A percentile compares a stretch with the other conserved stretches of the same genome.
Evolutionary conservation across 352 stramenopile species (phyloP).

Genomic region (Phytophthora kernoviae): DNA sequence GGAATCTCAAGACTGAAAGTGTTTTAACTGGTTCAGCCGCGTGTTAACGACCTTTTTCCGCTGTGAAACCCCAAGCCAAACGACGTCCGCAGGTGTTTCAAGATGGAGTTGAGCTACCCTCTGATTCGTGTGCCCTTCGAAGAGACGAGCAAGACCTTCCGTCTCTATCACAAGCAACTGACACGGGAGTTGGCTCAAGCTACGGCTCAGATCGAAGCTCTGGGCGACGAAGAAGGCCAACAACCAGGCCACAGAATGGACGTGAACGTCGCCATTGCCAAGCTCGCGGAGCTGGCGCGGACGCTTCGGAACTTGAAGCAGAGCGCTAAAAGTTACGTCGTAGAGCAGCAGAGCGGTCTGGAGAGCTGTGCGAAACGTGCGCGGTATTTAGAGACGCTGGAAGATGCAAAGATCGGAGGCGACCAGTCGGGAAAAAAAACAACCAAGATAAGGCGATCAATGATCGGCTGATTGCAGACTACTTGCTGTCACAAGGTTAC

Average conservation of each 20-base stretch:
- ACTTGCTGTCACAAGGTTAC: slow-evolving; percentile 69
- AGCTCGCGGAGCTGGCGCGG: slow-evolving; percentile 47
- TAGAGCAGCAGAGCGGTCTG: slow-evolving; percentile 58
- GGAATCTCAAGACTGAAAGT: too few relatives aligned
- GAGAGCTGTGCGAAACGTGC: slow-evolving; percentile 55
- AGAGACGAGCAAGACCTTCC: slow-evolving; percentile 75
- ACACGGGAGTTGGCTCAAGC: slow-evolving; percentile 61
- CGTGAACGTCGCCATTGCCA: slow-evolving; percentile 59
- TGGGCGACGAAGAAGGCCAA: slow-evolving; percentile 62
- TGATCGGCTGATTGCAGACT: slow-evolving; percentile 75
- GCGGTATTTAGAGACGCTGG: slow-evolving; percentile 48
- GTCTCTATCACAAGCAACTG: slow-evolving; percentile 82
- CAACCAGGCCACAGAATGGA: slow-evolving; percentile 64
- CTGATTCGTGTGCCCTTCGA: slow-evolving; percentile 81
- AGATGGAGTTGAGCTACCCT: slow-evolving; percentile 74
- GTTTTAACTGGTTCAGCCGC: too few relatives aligned
- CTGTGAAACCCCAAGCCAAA: too few relatives aligned
- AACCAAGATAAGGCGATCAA: slow-evolving; percentile 26
- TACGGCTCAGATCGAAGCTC: slow-evolving; percentile 48
- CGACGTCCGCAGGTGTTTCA: too few relatives aligned
- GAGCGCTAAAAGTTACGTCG: slow-evolving; percentile 47
- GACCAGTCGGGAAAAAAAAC: slow-evolving; percentile 12
- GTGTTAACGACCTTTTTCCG: too few relatives aligned
- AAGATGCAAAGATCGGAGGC: slow-evolving; percentile 28
- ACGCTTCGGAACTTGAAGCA: slow-evolving; percentile 54